Evolutionary conservation across 176 grass and related monocot genomes (phyloP).

Genomic region (Tillandsia fasciculata): DNA sequence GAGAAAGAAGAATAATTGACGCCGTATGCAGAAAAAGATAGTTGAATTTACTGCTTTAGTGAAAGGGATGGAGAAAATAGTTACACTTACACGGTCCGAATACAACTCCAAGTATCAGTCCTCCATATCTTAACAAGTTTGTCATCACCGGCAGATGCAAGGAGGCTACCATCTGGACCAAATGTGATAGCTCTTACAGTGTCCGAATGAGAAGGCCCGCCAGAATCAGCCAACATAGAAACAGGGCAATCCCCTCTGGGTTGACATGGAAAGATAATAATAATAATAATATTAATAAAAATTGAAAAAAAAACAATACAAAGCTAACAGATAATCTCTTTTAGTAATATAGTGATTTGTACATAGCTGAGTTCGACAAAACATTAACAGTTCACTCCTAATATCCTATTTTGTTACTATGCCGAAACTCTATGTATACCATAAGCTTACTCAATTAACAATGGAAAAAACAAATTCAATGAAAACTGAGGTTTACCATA

Average conservation of each 20-base stretch:
- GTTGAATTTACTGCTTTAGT: neutral
- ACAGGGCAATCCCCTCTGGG: constrained; percentile 37
- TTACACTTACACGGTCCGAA: constrained; percentile 53
- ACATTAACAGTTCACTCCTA: neutral
- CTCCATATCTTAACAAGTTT: constrained; percentile 86
- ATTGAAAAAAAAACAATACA: neutral
- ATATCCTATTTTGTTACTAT: neutral
- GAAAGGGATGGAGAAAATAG: neutral
- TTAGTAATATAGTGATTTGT: neutral
- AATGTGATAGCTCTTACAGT: constrained; percentile 64
- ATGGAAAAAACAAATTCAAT: neutral
- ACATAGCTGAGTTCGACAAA: neutral
- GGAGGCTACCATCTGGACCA: constrained; percentile 36
- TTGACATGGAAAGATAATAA: constrained; percentile 12
- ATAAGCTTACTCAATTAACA: neutral
- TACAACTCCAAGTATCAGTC: constrained; percentile 55
- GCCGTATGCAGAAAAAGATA: neutral
- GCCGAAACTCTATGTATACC: neutral
- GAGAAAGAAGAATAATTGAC: neutral
- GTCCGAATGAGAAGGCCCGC: constrained; percentile 44
- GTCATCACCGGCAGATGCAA: constrained; percentile 74
- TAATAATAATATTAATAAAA: neutral
- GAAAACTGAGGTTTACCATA: no score
- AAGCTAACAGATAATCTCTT: neutral
- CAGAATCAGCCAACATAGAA: constrained; percentile 34